phyloP scores from a whole-genome alignment of 441 rosid species.

The Gossypium lobatum region DNA sequence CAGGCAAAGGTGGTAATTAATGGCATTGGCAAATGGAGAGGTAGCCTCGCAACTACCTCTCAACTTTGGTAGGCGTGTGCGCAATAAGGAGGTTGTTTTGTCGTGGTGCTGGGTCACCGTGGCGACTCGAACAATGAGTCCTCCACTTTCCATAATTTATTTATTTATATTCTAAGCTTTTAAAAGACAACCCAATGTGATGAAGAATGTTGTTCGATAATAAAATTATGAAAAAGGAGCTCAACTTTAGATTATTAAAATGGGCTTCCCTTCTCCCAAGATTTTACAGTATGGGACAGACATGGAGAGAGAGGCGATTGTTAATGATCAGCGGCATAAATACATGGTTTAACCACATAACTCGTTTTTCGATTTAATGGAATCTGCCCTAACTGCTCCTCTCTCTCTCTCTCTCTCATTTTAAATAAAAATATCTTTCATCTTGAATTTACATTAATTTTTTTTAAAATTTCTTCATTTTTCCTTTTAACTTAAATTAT shows the following conservation, averaged over 20 bases:
- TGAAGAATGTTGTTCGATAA: slow-evolving; percentile 32
- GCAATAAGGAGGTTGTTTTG: slow-evolving; percentile 7
- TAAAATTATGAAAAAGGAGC: slow-evolving; percentile 10
- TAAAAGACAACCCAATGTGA: slow-evolving; percentile 19
- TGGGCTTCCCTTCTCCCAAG: slow-evolving; percentile 17
- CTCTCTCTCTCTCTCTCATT: background rate
- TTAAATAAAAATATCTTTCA: too few species aligned
- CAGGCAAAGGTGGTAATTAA: background rate
- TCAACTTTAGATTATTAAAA: slow-evolving; percentile 7
- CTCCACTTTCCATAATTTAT: background rate
- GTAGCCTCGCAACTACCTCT: background rate
- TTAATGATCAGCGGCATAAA: background rate
- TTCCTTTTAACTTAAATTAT: too few species aligned
- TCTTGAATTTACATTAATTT: too few species aligned
- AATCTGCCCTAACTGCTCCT: slow-evolving; percentile 5
- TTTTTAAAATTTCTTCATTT: too few species aligned
- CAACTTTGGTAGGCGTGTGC: slow-evolving; percentile 5
- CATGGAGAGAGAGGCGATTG: background rate
- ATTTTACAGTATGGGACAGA: slow-evolving; percentile 11
- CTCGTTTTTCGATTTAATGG: slow-evolving; percentile 14
- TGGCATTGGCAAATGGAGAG: slow-evolving; percentile 3
- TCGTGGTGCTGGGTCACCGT: slow-evolving; percentile 18
- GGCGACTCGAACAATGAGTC: slow-evolving; percentile 23
- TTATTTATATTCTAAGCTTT: background rate
- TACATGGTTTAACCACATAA: background rate